Evolutionary conservation across 345 rosid genomes (phyloP).

Genomic region (Erodium maritimum): DNA sequence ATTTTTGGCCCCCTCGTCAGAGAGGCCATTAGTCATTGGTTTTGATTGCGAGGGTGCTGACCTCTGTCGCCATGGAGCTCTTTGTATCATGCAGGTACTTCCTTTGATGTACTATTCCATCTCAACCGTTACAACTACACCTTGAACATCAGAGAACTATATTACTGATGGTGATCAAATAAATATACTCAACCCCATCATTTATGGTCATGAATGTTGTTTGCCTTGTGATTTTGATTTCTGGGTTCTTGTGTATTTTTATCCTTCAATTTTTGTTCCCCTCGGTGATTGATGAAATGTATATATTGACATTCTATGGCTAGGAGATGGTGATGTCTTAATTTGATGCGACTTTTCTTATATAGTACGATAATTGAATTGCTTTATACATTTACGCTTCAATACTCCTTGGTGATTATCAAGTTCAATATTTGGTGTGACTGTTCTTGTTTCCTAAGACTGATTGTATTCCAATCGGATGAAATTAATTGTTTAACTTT

Average conservation of each 20-base stretch:
- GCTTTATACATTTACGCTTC: too few relatives aligned
- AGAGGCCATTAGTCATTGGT: constrained; percentile 50
- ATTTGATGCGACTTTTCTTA: too few relatives aligned
- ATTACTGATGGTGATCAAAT: background rate
- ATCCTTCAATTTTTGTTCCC: too few relatives aligned
- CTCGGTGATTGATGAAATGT: too few relatives aligned
- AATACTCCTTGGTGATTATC: background rate
- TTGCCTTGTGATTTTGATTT: too few relatives aligned
- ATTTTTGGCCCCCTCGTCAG: constrained; percentile 62
- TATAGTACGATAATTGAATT: too few relatives aligned
- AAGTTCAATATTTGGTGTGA: background rate
- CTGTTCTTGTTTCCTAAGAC: background rate
- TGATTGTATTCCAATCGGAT: background rate
- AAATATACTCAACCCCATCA: background rate
- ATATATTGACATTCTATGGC: too few relatives aligned
- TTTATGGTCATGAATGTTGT: too few relatives aligned
- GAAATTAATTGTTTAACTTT: background rate
- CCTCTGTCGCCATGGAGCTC: constrained; percentile 69
- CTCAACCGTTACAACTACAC: background rate
- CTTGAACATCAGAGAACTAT: background rate
- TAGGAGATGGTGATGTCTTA: too few relatives aligned
- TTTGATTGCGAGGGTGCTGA: constrained; percentile 93
- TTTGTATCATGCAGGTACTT: constrained; percentile 87
- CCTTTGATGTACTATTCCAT: background rate
- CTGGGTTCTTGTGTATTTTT: too few relatives aligned